Conservation (phyloP, 2,329 filamentous ascomycete species). For the Colletotrichum sp. region DNA sequence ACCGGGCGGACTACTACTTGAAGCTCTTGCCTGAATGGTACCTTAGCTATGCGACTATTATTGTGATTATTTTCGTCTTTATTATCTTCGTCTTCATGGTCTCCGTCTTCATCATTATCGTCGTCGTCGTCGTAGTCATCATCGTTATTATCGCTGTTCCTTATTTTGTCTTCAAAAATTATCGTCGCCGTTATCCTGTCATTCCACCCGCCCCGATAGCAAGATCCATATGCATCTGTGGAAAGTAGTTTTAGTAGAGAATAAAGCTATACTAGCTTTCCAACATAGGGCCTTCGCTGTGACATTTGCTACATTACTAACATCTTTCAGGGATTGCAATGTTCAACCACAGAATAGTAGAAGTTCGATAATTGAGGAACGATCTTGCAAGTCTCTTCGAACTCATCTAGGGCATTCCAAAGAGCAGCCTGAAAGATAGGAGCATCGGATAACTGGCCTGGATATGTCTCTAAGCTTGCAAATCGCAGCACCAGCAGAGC, state of each 20-base stretch:
- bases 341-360: neutral
- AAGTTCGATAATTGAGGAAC: neutral
- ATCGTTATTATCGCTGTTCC: neutral
- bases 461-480: neutral
- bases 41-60: too few relatives aligned
- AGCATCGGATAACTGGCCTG: neutral
- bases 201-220: too few relatives aligned
- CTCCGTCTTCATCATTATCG: neutral
- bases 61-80: neutral
- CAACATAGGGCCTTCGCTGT: neutral
- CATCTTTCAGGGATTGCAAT: neutral
- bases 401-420: neutral
- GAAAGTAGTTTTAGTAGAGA: neutral
- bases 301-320: neutral
- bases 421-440: neutral
- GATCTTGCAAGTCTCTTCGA: neutral
- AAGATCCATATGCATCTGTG: neutral
- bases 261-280: neutral
- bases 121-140: neutral
- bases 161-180: too few relatives aligned
- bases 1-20: neutral
- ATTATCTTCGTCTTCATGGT: neutral
- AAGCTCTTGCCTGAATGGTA: too few relatives aligned
- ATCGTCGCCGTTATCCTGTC: too few relatives aligned
- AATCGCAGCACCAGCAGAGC: neutral